Base-by-base conservation (phyloP, 257 asterid species). In the Anisodus acutangulus region DNA sequence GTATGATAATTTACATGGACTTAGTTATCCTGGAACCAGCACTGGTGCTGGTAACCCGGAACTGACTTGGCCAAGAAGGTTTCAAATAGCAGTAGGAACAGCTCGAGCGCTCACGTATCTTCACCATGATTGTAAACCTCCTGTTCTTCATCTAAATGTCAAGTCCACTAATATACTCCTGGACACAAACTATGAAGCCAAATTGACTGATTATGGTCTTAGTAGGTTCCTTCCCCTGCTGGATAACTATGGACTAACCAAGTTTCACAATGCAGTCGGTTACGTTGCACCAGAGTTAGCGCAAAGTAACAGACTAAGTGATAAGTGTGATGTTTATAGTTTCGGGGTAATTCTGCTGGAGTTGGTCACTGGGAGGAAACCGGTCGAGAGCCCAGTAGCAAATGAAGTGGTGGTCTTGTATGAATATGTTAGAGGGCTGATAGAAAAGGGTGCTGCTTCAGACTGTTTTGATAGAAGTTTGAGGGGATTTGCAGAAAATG, bases 121-220 rank as follows among this genome's bases (percentile, higher is more conserved):
- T 84, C 99, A 95, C 88, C 98, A 94, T n/a, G 98, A 97, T 84
- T 97, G 99, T 91, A 93, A 85, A 82, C 99, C 98, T 49, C 93
- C 87, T 0, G 84, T 97, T 79, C 97, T 93, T 80, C 99, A 97
- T 86, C 94, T 94, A 41, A 93, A 97, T 79, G 71, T 97, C 80
- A 97, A 97, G 90, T 93, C 99, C 51, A 88, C 92, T 0, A 95
- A 97, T 70, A 88, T 97, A 82, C 97, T 94, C 59, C 89, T 97
- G 9, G 94, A 92, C 41, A 88, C 86, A 58, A 90, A 84, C 71
- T 97, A 90, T 70, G 70, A 53, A 8, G 85, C 98, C 2, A 94
- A 90, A 88, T 59, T 97, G 49, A 92, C 95, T 2, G 99, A 95
- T 74, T 95, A 82, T 39, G 99, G 99, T n/a, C 84, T 95, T 62